phyloP scores from a whole-genome alignment of 2,329 filamentous ascomycete species.

The Tolypocladium nubicola region DNA sequence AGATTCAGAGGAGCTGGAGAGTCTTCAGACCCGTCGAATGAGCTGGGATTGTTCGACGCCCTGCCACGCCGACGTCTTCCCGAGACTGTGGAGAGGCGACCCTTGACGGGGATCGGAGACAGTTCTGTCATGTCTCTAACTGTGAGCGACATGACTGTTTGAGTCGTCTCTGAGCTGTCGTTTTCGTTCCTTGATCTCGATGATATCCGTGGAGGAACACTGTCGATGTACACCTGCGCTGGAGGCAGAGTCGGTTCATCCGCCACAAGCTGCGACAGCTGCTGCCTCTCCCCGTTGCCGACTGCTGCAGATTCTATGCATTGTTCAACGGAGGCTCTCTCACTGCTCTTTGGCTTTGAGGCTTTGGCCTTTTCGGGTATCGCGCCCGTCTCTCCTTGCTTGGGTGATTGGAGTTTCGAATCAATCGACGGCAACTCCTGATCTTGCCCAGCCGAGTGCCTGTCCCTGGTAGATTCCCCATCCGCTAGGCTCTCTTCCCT shows the following conservation, averaged over 20 bases:
- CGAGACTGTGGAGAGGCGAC: not conserved
- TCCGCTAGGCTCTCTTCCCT: constrained; percentile 17
- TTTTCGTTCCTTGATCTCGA: constrained; percentile 2
- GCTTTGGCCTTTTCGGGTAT: not conserved
- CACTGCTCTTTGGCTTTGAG: not conserved
- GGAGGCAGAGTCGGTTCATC: not conserved
- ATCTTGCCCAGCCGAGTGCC: not conserved
- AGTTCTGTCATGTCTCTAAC: not conserved
- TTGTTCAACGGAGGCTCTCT: not conserved
- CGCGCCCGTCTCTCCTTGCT: too few species aligned
- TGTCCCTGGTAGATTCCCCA: constrained; percentile 3
- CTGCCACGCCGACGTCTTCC: not conserved
- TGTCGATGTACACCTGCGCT: constrained; percentile 4
- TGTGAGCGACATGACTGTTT: not conserved
- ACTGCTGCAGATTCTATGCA: not conserved
- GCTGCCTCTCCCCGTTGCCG: not conserved
- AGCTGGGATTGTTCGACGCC: not conserved
- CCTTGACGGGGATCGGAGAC: not conserved
- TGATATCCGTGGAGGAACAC: constrained; percentile 9
- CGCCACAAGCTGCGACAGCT: not conserved
- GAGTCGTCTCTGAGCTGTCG: not conserved
- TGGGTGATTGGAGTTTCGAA: not conserved
- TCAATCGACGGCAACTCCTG: not conserved
- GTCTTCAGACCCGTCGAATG: not conserved
- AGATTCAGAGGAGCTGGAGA: not conserved